Base-by-base conservation (phyloP, 352 stramenopile genomes). In the Phytopythium oedochilum region DNA sequence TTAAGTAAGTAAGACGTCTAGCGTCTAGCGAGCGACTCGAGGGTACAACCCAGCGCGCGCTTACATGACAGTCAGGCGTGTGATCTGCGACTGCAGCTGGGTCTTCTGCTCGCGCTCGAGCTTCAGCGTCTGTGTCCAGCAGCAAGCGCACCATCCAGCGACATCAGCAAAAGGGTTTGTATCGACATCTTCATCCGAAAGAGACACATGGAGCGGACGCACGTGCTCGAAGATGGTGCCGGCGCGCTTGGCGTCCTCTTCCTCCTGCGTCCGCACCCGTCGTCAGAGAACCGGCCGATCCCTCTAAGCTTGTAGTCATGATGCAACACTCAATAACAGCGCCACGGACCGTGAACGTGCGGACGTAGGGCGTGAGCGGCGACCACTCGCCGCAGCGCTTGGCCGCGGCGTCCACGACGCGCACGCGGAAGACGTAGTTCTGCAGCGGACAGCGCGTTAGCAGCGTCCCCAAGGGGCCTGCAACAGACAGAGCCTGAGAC, bases 201-300 rank as follows among this genome's bases (percentile, higher is more conserved):
- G 7, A 4, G 28, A 17, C 25, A 34, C 18, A 4, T 9, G 14
- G 10, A 56, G 25, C 4, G 0, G 10, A 63, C 65, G 31, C 74
- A 85, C 76, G 59, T 94, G 84, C 60, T 94, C 84, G 66, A 89
- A 94, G 43, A 88, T 82, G 12, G 84, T 94, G 38, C 84, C 83
- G 8, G 82, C 83, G 29, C 84, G 84, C 70, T 94, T 94, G 44
- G 83, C 83, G 42, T 94, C 84, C 52, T 94, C 81, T 50, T 94
- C 84, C 54, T 94, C 84, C 61, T 55, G 34, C 35, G 18, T 31
- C 5, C 26, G 43, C 22, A 17, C 9, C n/a, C 22, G 23, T 51
- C 29, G n/a, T 7, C 29, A 32, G 9, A 20, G 25, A 43, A 15
- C n/a, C n/a, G n/a, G n/a, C n/a, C n/a, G n/a, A n/a, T n/a, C n/a